Conservation (phyloP, 352 stramenopile species). For the Plasmopara viticola region DNA sequence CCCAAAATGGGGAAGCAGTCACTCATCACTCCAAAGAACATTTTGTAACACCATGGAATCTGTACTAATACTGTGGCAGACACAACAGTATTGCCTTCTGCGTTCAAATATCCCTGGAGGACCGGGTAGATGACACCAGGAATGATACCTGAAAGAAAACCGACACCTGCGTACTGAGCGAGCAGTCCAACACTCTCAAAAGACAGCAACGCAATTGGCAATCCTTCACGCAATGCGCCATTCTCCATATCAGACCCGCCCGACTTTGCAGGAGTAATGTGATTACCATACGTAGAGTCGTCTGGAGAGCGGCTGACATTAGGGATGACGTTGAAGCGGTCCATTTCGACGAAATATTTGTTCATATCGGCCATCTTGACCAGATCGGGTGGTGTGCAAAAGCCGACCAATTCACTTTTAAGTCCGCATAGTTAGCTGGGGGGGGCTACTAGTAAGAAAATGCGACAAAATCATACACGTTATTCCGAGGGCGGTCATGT, state of each 20-base stretch:
- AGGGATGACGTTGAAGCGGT: no score
- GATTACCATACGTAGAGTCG: constrained; percentile 11
- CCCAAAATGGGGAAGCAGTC: constrained; percentile 42
- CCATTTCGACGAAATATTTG: no score
- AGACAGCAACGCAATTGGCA: constrained; percentile 27
- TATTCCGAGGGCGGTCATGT: no score
- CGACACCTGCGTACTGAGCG: constrained; percentile 43
- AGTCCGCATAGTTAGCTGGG: no score
- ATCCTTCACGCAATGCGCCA: constrained; percentile 32
- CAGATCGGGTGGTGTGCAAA: no score
- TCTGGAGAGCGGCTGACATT: no score
- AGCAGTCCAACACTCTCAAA: constrained; percentile 34
- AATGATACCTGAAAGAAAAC: constrained; percentile 32
- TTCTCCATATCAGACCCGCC: constrained; percentile 17
- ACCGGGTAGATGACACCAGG: constrained; percentile 42
- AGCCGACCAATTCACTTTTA: no score
- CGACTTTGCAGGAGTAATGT: constrained; percentile 15
- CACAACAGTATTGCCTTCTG: constrained; percentile 36
- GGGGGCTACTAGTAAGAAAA: no score
- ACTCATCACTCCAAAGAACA: constrained; percentile 39
- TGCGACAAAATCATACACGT: no score
- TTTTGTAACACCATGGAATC: constrained; percentile 45
- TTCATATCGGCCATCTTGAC: no score
- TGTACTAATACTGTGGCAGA: constrained; percentile 39
- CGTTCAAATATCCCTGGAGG: constrained; percentile 42